Conservation (phyloP, 2,329 filamentous ascomycete genomes). For the Lomentospora prolificans region DNA sequence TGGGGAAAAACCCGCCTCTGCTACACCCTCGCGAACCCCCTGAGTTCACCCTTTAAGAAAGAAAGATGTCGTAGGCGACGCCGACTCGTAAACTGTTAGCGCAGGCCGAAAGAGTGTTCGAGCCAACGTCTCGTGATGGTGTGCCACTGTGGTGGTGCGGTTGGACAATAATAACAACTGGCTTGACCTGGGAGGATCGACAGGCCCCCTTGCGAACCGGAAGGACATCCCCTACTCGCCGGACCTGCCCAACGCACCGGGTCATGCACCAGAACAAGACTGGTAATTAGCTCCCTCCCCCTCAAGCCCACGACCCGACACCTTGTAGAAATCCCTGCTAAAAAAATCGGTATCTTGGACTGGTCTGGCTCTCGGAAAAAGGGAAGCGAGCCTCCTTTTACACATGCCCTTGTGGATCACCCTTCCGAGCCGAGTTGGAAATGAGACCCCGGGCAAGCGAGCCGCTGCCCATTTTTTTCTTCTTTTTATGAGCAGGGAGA, state of each 20-base stretch:
- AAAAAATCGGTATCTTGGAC: background rate
- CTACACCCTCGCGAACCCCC: background rate
- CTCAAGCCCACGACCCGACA: background rate
- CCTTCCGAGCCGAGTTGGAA: too few relatives aligned
- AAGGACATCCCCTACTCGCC: background rate
- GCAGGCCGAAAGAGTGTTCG: too few relatives aligned
- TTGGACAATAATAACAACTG: background rate
- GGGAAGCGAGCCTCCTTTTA: too few relatives aligned
- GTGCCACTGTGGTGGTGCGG: too few relatives aligned
- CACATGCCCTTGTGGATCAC: too few relatives aligned
- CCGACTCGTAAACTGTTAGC: background rate
- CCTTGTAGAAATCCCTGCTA: too few relatives aligned
- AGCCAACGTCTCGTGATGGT: background rate
- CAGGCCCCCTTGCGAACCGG: background rate
- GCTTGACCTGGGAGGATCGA: background rate
- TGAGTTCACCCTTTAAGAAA: background rate
- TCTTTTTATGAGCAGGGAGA: too few relatives aligned
- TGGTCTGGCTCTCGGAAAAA: too few relatives aligned
- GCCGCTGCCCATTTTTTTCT: too few relatives aligned
- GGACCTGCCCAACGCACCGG: background rate
- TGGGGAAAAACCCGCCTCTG: too few relatives aligned
- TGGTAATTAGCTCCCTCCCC: background rate
- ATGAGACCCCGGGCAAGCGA: too few relatives aligned
- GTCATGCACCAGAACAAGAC: background rate
- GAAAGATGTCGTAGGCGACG: background rate